A percentile compares a stretch with the other conserved stretches of the same genome.
These are phyloP conservation scores for Eruca vesicaria DNA, from an alignment of 441 rosid species.

Conservation along the genomic window DNA sequence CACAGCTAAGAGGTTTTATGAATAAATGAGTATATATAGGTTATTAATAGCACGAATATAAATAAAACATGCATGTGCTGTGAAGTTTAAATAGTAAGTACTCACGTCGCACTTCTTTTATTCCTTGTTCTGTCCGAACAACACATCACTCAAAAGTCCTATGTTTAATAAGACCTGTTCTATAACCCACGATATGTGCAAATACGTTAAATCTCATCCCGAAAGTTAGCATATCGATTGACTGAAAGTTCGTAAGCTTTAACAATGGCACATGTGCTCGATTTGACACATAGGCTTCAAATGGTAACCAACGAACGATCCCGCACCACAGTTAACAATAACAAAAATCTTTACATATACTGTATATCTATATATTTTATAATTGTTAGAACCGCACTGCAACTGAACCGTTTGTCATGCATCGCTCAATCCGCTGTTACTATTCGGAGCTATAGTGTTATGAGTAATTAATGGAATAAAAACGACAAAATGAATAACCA, in stretches of 20 bases:
- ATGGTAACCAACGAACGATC: too few species aligned
- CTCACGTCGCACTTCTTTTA: conserved; percentile 18
- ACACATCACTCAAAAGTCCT: neutral
- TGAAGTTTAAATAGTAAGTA: conserved; percentile 16
- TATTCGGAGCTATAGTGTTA: too few species aligned
- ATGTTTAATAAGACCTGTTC: neutral
- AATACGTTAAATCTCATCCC: neutral
- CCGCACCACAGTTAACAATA: too few species aligned
- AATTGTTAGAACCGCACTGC: too few species aligned
- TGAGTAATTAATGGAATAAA: too few species aligned
- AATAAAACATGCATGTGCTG: conserved; percentile 18
- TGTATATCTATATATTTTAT: too few species aligned
- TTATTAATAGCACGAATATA: too few species aligned
- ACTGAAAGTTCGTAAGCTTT: neutral
- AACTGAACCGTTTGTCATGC: too few species aligned
- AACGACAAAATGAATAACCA: neutral
- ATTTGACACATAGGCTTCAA: neutral
- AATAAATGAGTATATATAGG: neutral
- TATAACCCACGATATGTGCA: neutral
- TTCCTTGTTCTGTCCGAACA: conserved; percentile 24
- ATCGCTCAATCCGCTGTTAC: too few species aligned
- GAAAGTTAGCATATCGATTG: neutral
- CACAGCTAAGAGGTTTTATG: conserved; percentile 16
- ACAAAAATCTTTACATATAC: too few species aligned
- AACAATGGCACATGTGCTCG: neutral